These are phyloP conservation scores for Alisma plantagoaquatica DNA, from an alignment of 106 monocot genomes.

Conservation along the genomic window DNA sequence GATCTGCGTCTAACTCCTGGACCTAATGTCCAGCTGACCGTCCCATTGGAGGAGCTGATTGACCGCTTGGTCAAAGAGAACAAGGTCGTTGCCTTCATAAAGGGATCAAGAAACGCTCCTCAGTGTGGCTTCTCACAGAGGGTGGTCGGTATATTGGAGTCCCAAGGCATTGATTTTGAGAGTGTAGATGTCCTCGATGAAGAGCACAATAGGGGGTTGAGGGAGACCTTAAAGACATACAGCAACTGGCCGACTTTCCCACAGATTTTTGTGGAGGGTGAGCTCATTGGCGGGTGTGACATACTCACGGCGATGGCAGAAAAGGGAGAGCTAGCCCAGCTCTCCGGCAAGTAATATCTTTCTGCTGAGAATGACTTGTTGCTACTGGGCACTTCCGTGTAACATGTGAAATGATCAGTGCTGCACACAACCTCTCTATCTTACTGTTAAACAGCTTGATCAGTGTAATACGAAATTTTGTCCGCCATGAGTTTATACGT, in stretches of 20 bases:
- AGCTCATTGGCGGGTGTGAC: constrained; percentile 93
- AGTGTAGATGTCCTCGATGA: constrained; percentile 88
- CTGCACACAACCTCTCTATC: too few relatives aligned
- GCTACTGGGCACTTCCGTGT: too few relatives aligned
- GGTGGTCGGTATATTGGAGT: constrained; percentile 71
- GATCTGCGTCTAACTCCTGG: constrained; percentile 76
- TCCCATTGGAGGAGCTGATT: constrained; percentile 77
- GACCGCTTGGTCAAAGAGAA: constrained; percentile 80
- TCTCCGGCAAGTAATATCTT: constrained; percentile 44
- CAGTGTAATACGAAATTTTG: too few relatives aligned
- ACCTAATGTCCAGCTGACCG: constrained; percentile 62
- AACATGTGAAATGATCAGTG: too few relatives aligned
- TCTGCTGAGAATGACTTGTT: too few relatives aligned
- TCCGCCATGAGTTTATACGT: too few relatives aligned
- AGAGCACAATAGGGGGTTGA: constrained; percentile 70
- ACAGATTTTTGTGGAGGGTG: constrained; percentile 73
- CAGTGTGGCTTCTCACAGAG: constrained; percentile 93
- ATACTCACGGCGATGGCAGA: constrained; percentile 79
- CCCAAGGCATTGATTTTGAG: constrained; percentile 71
- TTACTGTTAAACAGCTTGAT: too few relatives aligned
- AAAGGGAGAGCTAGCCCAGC: constrained; percentile 50
- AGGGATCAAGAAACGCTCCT: constrained; percentile 79
- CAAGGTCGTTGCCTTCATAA: constrained; percentile 92
- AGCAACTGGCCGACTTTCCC: constrained; percentile 99
- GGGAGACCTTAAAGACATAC: constrained; percentile 82